A percentile compares a stretch with the other conserved stretches of the same genome.
Conservation (phyloP, 164 flowering plant genomes). For the Hamamelis virginiana region DNA sequence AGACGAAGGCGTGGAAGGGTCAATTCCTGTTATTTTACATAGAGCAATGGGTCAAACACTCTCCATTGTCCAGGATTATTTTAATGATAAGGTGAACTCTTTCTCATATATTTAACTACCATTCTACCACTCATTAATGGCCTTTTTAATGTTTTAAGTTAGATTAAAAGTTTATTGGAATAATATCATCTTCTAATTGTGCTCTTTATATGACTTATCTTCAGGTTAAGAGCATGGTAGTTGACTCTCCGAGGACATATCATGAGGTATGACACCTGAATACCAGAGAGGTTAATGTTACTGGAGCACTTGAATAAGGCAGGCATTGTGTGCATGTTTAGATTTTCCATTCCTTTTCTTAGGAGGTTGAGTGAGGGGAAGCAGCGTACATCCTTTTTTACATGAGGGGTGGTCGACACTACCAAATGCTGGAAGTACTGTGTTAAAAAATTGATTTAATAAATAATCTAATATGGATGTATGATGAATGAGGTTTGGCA, state of each 20-base stretch:
- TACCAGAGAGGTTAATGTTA: neutral
- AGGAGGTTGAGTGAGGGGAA: neutral
- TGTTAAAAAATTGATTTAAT: neutral
- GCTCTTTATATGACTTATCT: conserved; percentile 7
- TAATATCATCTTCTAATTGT: neutral
- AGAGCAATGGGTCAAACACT: conserved; percentile 95
- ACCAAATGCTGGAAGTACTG: neutral
- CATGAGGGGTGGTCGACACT: neutral
- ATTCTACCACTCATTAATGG: neutral
- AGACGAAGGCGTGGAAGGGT: conserved; percentile 92
- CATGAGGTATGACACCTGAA: conserved; percentile 69
- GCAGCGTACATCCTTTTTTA: neutral
- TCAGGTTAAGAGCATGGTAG: conserved; percentile 83
- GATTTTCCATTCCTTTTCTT: neutral
- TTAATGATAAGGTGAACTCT: conserved; percentile 66
- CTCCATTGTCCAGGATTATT: conserved; percentile 89
- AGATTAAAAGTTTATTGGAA: conserved; percentile 2
- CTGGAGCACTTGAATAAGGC: neutral
- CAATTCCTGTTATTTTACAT: conserved; percentile 78
- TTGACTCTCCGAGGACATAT: conserved; percentile 88
- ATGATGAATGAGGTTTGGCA: neutral
- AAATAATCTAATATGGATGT: neutral
- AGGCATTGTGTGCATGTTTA: neutral
- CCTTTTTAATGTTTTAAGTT: neutral
- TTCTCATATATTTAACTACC: neutral